phyloP scores from a whole-genome alignment of 495 filamentous ascomycete genomes.

The Neurospora sp. region DNA sequence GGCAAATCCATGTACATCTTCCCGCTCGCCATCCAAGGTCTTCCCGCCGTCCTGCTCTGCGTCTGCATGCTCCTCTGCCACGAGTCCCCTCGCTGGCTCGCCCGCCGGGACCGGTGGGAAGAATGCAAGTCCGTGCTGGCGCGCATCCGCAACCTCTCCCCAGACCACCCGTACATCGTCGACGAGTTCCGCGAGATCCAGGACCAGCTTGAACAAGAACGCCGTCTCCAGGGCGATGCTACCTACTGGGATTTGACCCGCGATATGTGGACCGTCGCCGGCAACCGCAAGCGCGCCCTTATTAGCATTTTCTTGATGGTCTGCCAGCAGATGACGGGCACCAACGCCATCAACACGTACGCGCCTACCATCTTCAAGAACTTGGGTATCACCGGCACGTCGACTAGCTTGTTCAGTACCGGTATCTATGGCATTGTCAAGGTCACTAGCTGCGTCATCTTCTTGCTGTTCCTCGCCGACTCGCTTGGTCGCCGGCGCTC shows the following conservation, averaged over 20 bases:
- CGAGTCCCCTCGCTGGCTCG: slow-evolving; percentile 64
- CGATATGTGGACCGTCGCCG: slow-evolving; percentile 61
- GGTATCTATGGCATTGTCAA: slow-evolving; percentile 45
- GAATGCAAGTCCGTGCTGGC: slow-evolving; percentile 46
- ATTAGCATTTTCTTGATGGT: slow-evolving; percentile 36
- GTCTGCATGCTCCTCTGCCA: slow-evolving; percentile 45
- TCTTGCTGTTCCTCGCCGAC: slow-evolving; percentile 51
- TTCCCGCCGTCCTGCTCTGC: slow-evolving; percentile 53
- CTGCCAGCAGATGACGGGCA: slow-evolving; percentile 35
- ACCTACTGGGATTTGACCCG: slow-evolving; percentile 53
- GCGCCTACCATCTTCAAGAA: slow-evolving; percentile 41
- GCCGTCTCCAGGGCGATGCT: slow-evolving; percentile 49
- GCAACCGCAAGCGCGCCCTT: slow-evolving; percentile 41
- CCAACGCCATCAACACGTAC: slow-evolving; percentile 45
- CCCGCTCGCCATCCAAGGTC: slow-evolving; percentile 56
- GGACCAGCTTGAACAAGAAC: slow-evolving; percentile 61
- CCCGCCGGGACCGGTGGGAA: slow-evolving; percentile 61
- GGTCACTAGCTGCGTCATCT: slow-evolving; percentile 28
- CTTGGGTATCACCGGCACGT: slow-evolving; percentile 36
- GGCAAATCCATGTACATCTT: slow-evolving; percentile 45
- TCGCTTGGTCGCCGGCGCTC: slow-evolving; percentile 54
- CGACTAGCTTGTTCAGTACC: slow-evolving; percentile 36
- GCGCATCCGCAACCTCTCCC: slow-evolving; percentile 44
- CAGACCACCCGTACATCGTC: slow-evolving; percentile 53
- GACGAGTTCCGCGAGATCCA: slow-evolving; percentile 57